Percentiles rank a stretch among this genome's conserved stretches.
Evolutionary conservation across 148 eudicot genomes (phyloP).

Genomic region (Amaranthus hypochondriacus): DNA sequence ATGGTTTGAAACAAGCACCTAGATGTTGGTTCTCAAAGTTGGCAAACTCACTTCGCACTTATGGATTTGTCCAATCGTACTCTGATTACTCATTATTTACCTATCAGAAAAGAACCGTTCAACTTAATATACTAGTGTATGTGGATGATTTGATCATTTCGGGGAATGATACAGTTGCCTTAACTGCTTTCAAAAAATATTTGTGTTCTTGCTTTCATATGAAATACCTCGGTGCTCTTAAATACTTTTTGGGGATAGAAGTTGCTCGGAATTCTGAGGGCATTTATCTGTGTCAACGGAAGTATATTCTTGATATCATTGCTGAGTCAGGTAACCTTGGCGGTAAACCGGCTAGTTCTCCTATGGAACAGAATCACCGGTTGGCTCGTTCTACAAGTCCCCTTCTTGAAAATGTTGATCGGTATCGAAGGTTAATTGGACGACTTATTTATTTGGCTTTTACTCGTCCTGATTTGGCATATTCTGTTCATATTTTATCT

Average conservation of each 20-base stretch:
- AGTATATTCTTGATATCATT: background rate
- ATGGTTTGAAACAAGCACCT: background rate
- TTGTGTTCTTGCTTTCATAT: background rate
- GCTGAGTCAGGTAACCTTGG: background rate
- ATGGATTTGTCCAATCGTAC: background rate
- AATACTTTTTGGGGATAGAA: too few species aligned
- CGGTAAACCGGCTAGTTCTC: background rate
- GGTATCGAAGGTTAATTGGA: background rate
- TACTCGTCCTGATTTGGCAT: background rate
- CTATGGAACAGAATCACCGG: background rate
- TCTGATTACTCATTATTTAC: background rate
- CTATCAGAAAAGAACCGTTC: background rate
- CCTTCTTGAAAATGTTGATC: background rate
- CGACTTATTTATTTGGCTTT: background rate
- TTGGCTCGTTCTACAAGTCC: background rate
- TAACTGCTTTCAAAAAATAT: background rate
- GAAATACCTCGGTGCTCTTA: background rate
- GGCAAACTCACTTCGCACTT: background rate
- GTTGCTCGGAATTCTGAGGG: background rate
- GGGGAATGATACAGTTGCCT: too few species aligned
- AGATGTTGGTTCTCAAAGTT: background rate
- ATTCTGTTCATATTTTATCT: background rate
- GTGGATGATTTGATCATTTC: background rate
- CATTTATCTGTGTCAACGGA: background rate
- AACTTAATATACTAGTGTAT: background rate